These are phyloP conservation scores for Senna tora DNA, from an alignment of 306 rosid genomes.

Conservation along the genomic window DNA sequence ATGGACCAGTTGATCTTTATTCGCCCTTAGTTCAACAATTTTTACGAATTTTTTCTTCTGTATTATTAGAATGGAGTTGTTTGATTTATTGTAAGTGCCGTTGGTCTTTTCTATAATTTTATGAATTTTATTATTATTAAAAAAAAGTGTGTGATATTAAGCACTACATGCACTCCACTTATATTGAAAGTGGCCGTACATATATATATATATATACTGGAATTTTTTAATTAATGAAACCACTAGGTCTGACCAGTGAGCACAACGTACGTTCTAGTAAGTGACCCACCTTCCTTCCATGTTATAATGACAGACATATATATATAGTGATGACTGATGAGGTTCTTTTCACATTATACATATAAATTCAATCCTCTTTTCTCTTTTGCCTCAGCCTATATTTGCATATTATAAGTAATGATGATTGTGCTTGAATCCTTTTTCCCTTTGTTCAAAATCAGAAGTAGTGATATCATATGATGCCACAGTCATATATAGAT, in stretches of 20 bases:
- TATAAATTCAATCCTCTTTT: no score
- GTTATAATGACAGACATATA: conserved; percentile 40
- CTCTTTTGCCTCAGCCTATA: no score
- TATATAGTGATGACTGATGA: conserved; percentile 30
- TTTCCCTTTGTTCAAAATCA: conserved; percentile 45
- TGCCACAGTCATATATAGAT: conserved; percentile 64
- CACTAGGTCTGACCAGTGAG: conserved; percentile 47
- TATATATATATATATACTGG: conserved; percentile 5
- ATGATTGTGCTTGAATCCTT: conserved; percentile 49
- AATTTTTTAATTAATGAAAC: conserved; percentile 41
- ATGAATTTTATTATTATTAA: no score
- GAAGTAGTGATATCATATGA: conserved; percentile 45
- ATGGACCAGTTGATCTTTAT: no score
- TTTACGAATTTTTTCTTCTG: no score
- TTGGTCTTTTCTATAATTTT: no score
- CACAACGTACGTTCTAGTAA: conserved; percentile 51
- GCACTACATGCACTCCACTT: conserved; percentile 44
- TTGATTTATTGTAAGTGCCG: no score
- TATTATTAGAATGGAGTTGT: no score
- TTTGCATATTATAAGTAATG: conserved; percentile 42
- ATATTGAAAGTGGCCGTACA: conserved; percentile 30
- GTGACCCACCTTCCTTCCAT: conserved; percentile 55
- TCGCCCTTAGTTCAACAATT: no score
- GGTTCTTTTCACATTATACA: neutral
- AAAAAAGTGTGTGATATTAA: conserved; percentile 37